Evolutionary conservation across 2,329 filamentous ascomycete genomes (phyloP).

Genomic region (Colletotrichum lindemuthianum): DNA sequence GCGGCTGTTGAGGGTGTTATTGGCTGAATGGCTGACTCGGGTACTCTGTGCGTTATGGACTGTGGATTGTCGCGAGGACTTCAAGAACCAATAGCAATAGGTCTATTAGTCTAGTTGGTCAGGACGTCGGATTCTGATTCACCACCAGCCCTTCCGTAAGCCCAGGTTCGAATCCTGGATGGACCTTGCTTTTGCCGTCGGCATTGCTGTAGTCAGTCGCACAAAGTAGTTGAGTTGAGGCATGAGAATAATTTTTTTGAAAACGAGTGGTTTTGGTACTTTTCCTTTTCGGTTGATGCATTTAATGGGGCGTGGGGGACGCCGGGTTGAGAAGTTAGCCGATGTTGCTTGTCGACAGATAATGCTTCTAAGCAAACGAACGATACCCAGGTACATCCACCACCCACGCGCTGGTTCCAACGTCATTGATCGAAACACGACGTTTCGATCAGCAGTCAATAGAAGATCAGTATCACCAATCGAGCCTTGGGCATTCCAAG

Average conservation of each 20-base stretch:
- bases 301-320: background rate
- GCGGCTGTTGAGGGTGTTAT: background rate
- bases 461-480: slow-evolving; percentile 22
- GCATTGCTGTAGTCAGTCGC: background rate
- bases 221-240: rapidly evolving
- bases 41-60: background rate
- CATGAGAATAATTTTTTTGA: background rate
- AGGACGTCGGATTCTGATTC: slow-evolving; percentile 35
- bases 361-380: background rate
- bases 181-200: slow-evolving; percentile 6
- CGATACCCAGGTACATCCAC: no score
- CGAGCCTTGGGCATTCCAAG: slow-evolving; percentile 13
- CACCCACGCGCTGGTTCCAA: slow-evolving; percentile 12
- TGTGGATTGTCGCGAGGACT: rapidly evolving
- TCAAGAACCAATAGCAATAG: background rate
- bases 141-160: slow-evolving; percentile 26
- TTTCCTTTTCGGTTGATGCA: background rate
- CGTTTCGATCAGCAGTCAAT: slow-evolving; percentile 23
- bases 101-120: slow-evolving; percentile 37
- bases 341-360: background rate
- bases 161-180: slow-evolving; percentile 36
- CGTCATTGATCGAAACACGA: slow-evolving; percentile 25
- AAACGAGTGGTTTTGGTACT: background rate
- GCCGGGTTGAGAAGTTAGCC: no score
- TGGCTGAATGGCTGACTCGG: background rate